A percentile compares a stretch with the other conserved stretches of the same genome.
Conservation (phyloP, 2,329 filamentous ascomycete genomes). For the Colletotrichum costaricense region DNA sequence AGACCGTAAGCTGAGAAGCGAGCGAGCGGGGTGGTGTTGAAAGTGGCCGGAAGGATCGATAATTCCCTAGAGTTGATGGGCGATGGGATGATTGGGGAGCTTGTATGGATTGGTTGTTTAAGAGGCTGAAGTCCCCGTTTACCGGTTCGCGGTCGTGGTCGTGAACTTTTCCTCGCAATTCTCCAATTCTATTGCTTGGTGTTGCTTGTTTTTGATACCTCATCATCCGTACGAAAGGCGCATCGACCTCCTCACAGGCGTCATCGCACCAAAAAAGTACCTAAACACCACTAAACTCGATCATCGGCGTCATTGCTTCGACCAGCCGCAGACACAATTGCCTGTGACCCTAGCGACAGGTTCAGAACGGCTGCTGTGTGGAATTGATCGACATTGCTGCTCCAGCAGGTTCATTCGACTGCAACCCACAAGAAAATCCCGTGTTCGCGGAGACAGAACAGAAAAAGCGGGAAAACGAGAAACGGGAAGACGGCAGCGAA, state of each 20-base stretch:
- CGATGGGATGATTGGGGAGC: not conserved
- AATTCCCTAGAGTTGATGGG: conserved; percentile 3
- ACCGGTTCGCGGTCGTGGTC: not conserved
- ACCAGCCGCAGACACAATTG: not conserved
- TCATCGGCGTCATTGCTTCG: not conserved
- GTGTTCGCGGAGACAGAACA: not conserved
- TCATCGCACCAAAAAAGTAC: not conserved
- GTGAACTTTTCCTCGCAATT: not conserved
- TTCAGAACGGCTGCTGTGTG: not conserved
- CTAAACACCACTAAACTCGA: not conserved
- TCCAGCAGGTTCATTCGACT: not conserved
- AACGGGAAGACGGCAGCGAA: not conserved
- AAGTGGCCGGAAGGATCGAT: conserved; percentile 21
- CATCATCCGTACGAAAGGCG: not conserved
- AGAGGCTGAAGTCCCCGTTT: conserved; percentile 24
- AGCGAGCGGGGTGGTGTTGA: not conserved
- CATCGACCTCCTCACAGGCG: not conserved
- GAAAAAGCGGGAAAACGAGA: not conserved
- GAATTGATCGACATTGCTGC: conserved; percentile 4
- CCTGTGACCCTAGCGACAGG: not conserved
- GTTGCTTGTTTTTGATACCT: conserved; percentile 22
- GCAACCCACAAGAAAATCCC: not conserved
- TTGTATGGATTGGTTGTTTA: conserved; percentile 15
- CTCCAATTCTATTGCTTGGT: conserved; percentile 6
- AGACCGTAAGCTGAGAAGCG: conserved; percentile 23